Evolutionary conservation across 805 yeast genomes (phyloP), one percentile per base, ranked within the genome.

Genomic region (Sungouiella blattae): DNA sequence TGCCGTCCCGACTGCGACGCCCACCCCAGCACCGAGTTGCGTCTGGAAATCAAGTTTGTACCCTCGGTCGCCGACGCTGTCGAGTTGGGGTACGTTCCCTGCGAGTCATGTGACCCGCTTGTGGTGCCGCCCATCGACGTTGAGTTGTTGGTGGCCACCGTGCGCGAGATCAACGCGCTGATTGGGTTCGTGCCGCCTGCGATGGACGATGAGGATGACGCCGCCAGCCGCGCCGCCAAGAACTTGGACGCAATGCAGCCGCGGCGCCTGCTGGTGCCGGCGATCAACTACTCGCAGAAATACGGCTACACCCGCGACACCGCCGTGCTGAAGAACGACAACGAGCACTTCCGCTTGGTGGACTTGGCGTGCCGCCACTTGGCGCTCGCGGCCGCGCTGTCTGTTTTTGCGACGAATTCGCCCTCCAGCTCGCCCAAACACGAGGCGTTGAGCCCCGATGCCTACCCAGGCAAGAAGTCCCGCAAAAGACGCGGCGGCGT

Each of bases 321-420:
- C 9, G 37, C 52, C 3, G 53, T 74, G 18, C 66, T 79, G 15
- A 75, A 77, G 49, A 77, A 77, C 54, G 86, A 81, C 53, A 66
- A 77, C 30, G 87, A 81, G 49, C 89, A 84, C 52, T 69, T 77
- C 48, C 70, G 80, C 40, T 69, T 82, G 30, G 86, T 82, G 15
- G 84, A 79, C 52, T 73, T 80, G 49, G 93, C 95, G 1, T 86
- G 94, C 52, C 77, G 91, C 36, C 89, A 84, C 57, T 80, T 85
- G 50, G 88, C 91, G 1, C 65, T 80, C 27, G 93, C 93, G 21
- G 94, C 93, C 2, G 83, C 79, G 7, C 58, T 67, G 24, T 60
- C 57, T 30, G 52, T 66, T 4, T 64, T 60, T 41, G 58, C 54
- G 5, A 41, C 44, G 15, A 26, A 45, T 3, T 32, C 38, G 12